Conservation (phyloP, 129 eudicot genomes). For the Gnaphalium uliginosum region DNA sequence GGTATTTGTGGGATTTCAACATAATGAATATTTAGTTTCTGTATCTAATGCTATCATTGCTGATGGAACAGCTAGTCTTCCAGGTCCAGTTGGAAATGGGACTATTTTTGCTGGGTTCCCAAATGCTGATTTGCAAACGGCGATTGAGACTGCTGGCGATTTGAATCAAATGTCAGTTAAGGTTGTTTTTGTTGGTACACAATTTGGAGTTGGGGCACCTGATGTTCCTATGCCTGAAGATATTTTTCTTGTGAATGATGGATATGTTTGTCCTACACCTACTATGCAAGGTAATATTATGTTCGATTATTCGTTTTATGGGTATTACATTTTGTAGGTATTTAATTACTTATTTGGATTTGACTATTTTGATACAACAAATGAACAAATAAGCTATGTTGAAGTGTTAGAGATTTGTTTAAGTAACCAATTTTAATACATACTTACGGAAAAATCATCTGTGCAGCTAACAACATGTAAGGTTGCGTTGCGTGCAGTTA, state of each 20-base stretch:
- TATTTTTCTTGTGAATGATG: conserved; percentile 69
- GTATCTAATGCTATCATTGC: conserved; percentile 67
- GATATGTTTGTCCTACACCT: conserved; percentile 61
- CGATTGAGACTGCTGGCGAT: conserved; percentile 82
- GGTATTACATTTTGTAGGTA: neutral
- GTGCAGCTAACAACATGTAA: too few species aligned
- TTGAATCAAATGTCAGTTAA: conserved; percentile 51
- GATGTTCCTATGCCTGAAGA: conserved; percentile 67
- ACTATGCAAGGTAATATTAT: conserved; percentile 46
- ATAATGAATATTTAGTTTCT: conserved; percentile 65
- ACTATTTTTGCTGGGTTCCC: conserved; percentile 75
- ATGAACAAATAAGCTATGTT: neutral
- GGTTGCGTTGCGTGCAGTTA: too few species aligned
- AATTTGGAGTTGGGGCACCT: conserved; percentile 61
- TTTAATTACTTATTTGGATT: neutral
- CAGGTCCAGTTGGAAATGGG: conserved; percentile 67
- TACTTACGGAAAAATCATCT: too few species aligned
- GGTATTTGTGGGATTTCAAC: conserved; percentile 69
- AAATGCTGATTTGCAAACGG: conserved; percentile 61
- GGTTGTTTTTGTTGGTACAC: conserved; percentile 64
- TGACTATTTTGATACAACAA: neutral
- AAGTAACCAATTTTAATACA: too few species aligned
- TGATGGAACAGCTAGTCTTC: conserved; percentile 55
- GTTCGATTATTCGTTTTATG: neutral
- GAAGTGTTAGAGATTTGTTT: too few species aligned